A percentile compares a stretch with the other conserved stretches of the same genome.
Conservation (phyloP, 306 rosid genomes). For the Pterocarpus macrocarpus region DNA sequence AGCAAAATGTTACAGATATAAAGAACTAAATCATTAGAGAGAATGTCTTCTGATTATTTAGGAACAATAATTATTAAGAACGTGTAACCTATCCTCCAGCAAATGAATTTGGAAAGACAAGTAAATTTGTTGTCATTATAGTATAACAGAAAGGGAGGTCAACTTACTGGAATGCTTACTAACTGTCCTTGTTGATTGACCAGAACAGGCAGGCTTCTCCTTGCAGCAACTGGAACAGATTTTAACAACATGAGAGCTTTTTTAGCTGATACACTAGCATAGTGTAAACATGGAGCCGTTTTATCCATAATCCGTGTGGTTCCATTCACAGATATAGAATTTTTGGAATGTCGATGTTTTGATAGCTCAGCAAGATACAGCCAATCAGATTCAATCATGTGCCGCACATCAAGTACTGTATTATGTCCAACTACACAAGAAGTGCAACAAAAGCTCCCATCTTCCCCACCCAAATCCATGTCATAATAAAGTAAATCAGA, state of each 20-base stretch:
- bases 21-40: background rate
- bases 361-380: conserved; percentile 76
- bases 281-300: conserved; percentile 52
- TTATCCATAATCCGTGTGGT: conserved; percentile 50
- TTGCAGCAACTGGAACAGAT: conserved; percentile 83
- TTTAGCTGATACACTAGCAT: conserved; percentile 71
- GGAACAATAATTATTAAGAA: conserved; percentile 5
- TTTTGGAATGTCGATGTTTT: conserved; percentile 46
- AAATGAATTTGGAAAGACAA: background rate
- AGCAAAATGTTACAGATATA: conserved; percentile 6
- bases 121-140: background rate
- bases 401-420: conserved; percentile 61
- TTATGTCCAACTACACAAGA: conserved; percentile 53
- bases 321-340: conserved; percentile 27
- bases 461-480: conserved; percentile 44
- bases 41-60: conserved; percentile 4
- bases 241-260: conserved; percentile 66
- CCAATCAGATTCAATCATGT: conserved; percentile 91
- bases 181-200: conserved; percentile 70
- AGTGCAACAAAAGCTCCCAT: conserved; percentile 43
- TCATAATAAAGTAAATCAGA: conserved; percentile 43
- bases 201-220: conserved; percentile 85
- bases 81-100: background rate
- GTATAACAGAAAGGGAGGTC: background rate
- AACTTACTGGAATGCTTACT: conserved; percentile 82